Percentiles rank a stretch among this genome's conserved stretches.
Evolutionary conservation across 257 asterid species (phyloP).

Genomic region (Lantana camara): DNA sequence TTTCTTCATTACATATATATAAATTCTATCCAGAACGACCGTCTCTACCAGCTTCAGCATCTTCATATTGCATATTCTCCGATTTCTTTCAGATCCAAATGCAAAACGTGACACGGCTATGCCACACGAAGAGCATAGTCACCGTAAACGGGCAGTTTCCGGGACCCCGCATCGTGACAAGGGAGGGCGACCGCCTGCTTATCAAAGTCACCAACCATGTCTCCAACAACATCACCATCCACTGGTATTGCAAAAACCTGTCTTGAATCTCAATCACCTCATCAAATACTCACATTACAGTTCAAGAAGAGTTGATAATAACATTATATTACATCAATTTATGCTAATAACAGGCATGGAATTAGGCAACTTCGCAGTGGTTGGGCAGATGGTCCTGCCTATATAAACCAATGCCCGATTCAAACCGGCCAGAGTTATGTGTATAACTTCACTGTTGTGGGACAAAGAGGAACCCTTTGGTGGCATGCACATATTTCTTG

Average conservation of each 20-base stretch:
- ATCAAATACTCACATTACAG: too few relatives aligned
- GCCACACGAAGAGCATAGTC: slow-evolving; percentile 61
- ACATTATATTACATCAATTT: too few relatives aligned
- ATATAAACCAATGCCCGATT: slow-evolving; percentile 57
- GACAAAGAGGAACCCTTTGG: slow-evolving; percentile 62
- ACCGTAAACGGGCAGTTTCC: slow-evolving; percentile 74
- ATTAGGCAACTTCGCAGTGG: slow-evolving; percentile 50
- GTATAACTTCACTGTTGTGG: slow-evolving; percentile 44
- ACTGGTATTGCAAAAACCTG: slow-evolving; percentile 42
- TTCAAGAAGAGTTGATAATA: too few relatives aligned
- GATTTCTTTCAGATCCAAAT: slow-evolving; percentile 41
- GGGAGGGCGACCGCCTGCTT: slow-evolving; percentile 68
- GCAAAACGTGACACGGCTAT: slow-evolving; percentile 61
- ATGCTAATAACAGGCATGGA: slow-evolving; percentile 46
- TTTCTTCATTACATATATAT: too few relatives aligned
- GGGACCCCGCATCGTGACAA: slow-evolving; percentile 57
- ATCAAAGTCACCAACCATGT: slow-evolving; percentile 57
- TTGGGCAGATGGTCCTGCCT: slow-evolving; percentile 66
- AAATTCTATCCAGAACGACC: too few relatives aligned
- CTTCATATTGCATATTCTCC: too few relatives aligned
- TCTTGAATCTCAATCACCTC: too few relatives aligned
- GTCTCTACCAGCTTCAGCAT: too few relatives aligned
- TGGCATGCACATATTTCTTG: slow-evolving; percentile 63
- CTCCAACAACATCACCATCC: slow-evolving; percentile 57
- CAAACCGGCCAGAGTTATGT: slow-evolving; percentile 49